Evolutionary conservation across 345 rosid genomes (phyloP), one percentile per base, ranked within the genome.

Genomic region (Punica granatum): DNA sequence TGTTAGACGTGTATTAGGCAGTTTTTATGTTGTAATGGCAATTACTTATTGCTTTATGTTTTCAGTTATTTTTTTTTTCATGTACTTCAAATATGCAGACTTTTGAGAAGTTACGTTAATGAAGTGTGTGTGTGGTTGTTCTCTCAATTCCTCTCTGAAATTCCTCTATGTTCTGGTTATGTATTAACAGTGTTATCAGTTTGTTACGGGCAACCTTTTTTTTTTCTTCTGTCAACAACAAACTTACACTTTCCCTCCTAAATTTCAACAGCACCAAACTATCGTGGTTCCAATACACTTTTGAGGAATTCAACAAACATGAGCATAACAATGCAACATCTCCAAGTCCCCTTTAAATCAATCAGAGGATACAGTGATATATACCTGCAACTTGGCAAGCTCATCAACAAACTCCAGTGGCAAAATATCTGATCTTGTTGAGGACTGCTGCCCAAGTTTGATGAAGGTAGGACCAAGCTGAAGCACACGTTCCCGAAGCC

Each of bases 381-480:
- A 60, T 82, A 88, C 98, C 96, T 93, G 98, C 76, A 93, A 80
- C 85, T 93, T 93, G 75, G 98, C 86, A 71, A 93, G 97, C 82
- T 93, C 98, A 69, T 93, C 96, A 53, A 90, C 97, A 68, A 87
- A 90, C 74, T 93, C 97, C 1, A 81, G 87, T 1, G 98, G 96
- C 76, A 93, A 90, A 60, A 93, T 74, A 72, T 93, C 98, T 4
- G 98, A 93, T 69, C 98, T 86, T 36, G 98, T 93, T 0, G 98
- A 93, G 53, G 96, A 93, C 77, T 87, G 69, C 74, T 93, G 98
- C 68, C 98, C 98, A 13, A 93, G 86, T 79, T 93, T 93, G 72
- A 93, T 93, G 74, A 93, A 90, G 67, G 98, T 93, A 23, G 98
- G 98, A 64, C 98, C 98, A 62, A 93, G 96, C 82, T 93, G 96